phyloP scores from a whole-genome alignment of 164 flowering plant species.

The Paratinospora sagittata region DNA sequence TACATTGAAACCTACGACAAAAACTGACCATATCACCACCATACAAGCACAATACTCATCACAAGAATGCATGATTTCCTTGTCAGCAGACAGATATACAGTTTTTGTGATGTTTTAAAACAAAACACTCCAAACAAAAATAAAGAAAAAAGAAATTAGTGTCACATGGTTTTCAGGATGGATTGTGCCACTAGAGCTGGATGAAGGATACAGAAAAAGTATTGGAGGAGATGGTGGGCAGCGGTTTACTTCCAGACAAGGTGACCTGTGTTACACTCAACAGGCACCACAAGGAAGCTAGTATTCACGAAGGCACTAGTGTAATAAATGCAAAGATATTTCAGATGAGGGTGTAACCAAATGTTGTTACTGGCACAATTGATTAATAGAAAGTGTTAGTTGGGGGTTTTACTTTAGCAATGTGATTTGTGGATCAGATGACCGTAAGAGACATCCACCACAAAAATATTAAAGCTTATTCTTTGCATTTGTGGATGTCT shows the following conservation, averaged over 20 bases:
- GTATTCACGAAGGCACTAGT: constrained; percentile 60
- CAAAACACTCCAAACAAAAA: neutral
- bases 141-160: neutral
- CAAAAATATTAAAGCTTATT: no score
- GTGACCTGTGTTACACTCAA: constrained; percentile 69
- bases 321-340: constrained; percentile 64
- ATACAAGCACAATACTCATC: neutral
- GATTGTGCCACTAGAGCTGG: constrained; percentile 62
- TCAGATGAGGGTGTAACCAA: constrained; percentile 38
- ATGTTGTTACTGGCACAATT: no score
- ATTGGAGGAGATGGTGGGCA: constrained; percentile 48
- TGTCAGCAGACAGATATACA: neutral
- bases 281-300: constrained; percentile 47
- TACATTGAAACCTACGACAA: constrained; percentile 78
- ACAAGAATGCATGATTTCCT: neutral
- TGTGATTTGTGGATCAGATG: no score
- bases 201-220: constrained; percentile 48
- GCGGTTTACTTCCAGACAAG: constrained; percentile 61
- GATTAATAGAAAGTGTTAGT: no score
- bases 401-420: no score
- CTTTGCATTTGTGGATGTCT: no score
- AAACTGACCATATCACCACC: neutral
- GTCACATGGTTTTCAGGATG: constrained; percentile 22
- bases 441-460: no score
- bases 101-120: neutral